Base-by-base conservation (phyloP, 1,284 basidiomycete species). In the Gymnopus androsaceus region DNA sequence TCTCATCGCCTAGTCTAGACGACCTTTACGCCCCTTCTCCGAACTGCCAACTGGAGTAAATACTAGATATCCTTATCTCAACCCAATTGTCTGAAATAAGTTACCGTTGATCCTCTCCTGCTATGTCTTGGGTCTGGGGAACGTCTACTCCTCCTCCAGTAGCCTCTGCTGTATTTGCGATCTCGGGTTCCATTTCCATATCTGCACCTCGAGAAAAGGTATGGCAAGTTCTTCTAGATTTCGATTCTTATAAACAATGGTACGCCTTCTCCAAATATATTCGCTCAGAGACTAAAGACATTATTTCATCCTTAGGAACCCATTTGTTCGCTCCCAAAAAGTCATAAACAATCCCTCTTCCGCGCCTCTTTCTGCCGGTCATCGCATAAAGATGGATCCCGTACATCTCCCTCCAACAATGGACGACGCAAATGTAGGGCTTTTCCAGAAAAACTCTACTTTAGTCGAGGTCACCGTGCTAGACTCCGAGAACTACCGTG, bases 391-490 rank as follows among this genome's bases (percentile, higher is more conserved):
- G 45, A 78, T 88, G 50, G 64, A 66, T 9, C 76, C 76, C 3
- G 81, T 83, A 30, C 77, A 87, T 62, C 76, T 88, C 28, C 85
- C 85, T 0, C 83, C 85, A 0, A 80, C 79, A 11, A 68, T 83
- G 61, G 73, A 73, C 50, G 62, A 73, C 19, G 69, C 73, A n/a
- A 30, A 49, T 41, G 28, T 58, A 11, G 58, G 72, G 12, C 60
- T 74, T 2, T 70, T 73, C 28, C 63, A 67, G 33, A 71, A 67
- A 19, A 59, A 68, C 37, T 74, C 73, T 1, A 70, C 75, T 1
- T 72, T 76, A 57, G 75, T 72, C 34, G 44, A 67, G 1, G 77
- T 85, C 38, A 78, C 77, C 1, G 62, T 66, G 1, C 40, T 88
- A 25, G 85, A 90, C 59, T 66, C 71, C 30, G 76, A 74, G 37